Evolutionary conservation across 768 basidiomycete genomes (phyloP).

Genomic region (Tricholomella constricta): DNA sequence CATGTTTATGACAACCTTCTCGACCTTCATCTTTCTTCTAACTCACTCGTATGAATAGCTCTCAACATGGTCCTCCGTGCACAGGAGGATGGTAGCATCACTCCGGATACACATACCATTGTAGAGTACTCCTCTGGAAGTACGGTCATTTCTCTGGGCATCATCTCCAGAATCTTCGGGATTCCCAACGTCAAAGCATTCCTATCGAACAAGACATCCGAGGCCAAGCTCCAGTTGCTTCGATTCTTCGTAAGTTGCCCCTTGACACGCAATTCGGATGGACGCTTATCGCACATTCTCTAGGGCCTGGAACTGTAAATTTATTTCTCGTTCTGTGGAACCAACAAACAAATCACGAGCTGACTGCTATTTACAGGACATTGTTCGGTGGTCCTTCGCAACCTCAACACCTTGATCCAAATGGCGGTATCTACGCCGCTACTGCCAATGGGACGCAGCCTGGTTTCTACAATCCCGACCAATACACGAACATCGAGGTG

Average conservation of each 20-base stretch:
- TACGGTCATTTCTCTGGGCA: conserved; percentile 25
- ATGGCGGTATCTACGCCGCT: conserved; percentile 23
- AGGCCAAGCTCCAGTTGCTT: conserved; percentile 22
- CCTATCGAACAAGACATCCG: conserved; percentile 25
- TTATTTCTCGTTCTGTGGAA: not conserved
- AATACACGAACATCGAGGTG: conserved; percentile 23
- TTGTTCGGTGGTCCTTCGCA: conserved; percentile 24
- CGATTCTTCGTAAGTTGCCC: conserved; percentile 24
- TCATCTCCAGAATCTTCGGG: conserved; percentile 22
- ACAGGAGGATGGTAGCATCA: conserved; percentile 21
- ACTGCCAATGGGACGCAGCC: conserved; percentile 15
- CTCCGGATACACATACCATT: conserved; percentile 22
- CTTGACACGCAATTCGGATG: not conserved
- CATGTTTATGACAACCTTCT: not conserved
- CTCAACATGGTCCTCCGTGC: conserved; percentile 27
- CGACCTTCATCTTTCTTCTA: not conserved
- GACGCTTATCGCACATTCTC: not conserved
- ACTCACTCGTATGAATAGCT: conserved; percentile 7
- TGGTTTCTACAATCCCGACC: conserved; percentile 22
- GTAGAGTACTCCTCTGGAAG: conserved; percentile 28
- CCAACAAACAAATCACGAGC: not conserved
- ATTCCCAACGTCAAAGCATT: conserved; percentile 24
- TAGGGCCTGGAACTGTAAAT: conserved; percentile 17
- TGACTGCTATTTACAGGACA: conserved; percentile 12
- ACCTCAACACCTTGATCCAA: conserved; percentile 22